phyloP scores from a whole-genome alignment of 140 eudicot species.

The Erigeron philadelphicus region DNA sequence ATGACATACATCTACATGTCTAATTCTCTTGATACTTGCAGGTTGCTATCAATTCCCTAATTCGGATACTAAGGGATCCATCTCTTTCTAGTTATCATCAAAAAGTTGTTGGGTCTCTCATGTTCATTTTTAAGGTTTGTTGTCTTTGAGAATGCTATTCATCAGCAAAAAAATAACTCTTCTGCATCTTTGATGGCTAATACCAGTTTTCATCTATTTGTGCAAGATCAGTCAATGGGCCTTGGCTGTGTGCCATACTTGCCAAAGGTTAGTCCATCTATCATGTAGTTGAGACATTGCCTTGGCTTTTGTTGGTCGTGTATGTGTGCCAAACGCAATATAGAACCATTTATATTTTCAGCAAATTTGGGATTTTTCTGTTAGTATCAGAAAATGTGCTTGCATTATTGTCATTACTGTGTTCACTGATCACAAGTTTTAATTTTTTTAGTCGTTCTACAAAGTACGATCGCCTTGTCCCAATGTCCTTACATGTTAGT shows the following conservation, averaged over 20 bases:
- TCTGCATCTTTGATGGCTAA: conserved; percentile 20
- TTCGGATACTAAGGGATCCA: conserved; percentile 97
- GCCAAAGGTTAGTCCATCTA: conserved; percentile 72
- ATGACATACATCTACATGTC: conserved; percentile 16
- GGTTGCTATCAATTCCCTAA: conserved; percentile 91
- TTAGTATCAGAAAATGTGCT: not conserved
- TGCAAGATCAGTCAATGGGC: conserved; percentile 85
- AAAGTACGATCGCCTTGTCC: no score
- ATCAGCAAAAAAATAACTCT: not conserved
- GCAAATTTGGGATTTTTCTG: conserved; percentile 5
- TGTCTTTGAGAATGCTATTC: conserved; percentile 16
- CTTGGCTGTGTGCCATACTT: conserved; percentile 96
- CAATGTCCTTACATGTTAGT: no score
- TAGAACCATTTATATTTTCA: not conserved
- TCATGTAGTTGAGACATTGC: conserved; percentile 7
- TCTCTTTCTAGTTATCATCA: conserved; percentile 93
- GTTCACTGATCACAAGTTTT: no score
- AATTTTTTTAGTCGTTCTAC: no score
- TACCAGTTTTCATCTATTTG: conserved; percentile 3
- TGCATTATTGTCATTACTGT: not conserved
- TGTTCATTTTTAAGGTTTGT: conserved; percentile 93
- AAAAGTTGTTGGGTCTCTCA: conserved; percentile 93
- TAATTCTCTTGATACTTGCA: conserved; percentile 34
- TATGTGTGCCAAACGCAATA: conserved; percentile 1
- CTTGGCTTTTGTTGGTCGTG: conserved; percentile 11